phyloP scores from a whole-genome alignment of 352 stramenopile genomes.

The Pythium vanterpoolii region DNA sequence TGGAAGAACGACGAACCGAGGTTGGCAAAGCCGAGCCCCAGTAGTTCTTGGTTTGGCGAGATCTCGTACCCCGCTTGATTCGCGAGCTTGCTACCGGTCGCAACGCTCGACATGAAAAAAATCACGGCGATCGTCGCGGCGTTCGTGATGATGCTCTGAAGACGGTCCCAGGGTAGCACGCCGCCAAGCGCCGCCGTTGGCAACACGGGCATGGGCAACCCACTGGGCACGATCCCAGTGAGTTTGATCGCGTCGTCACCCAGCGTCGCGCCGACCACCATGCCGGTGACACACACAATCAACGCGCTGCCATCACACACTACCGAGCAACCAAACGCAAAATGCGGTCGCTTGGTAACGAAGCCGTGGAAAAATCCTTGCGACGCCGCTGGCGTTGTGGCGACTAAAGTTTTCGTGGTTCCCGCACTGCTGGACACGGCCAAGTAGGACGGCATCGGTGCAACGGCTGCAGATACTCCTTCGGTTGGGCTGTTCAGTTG shows the following conservation, averaged over 20 bases:
- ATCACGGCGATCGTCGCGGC: constrained; percentile 83
- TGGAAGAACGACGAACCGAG: constrained; percentile 86
- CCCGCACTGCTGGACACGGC: not conserved
- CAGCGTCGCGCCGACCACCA: constrained; percentile 52
- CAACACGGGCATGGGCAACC: constrained; percentile 51
- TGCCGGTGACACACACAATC: constrained; percentile 76
- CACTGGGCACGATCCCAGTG: constrained; percentile 74
- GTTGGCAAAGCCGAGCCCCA: constrained; percentile 91
- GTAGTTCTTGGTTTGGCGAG: constrained; percentile 84
- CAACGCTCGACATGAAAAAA: constrained; percentile 92
- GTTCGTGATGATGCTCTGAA: constrained; percentile 64
- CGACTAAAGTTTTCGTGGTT: not conserved
- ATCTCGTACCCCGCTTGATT: constrained; percentile 81
- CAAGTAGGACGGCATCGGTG: not conserved
- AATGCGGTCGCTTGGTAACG: constrained; percentile 20
- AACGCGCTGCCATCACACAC: constrained; percentile 66
- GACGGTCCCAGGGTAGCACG: constrained; percentile 44
- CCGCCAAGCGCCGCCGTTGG: constrained; percentile 40
- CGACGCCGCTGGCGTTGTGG: not conserved
- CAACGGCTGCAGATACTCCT: not conserved
- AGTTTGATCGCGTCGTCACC: constrained; percentile 68
- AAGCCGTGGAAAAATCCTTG: not conserved
- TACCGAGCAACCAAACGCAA: constrained; percentile 38
- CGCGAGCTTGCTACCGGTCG: constrained; percentile 85
- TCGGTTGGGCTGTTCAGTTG: constrained; percentile 6